Base-by-base conservation (phyloP, 2,329 filamentous ascomycete genomes). In the Myrmaecium sp. region DNA sequence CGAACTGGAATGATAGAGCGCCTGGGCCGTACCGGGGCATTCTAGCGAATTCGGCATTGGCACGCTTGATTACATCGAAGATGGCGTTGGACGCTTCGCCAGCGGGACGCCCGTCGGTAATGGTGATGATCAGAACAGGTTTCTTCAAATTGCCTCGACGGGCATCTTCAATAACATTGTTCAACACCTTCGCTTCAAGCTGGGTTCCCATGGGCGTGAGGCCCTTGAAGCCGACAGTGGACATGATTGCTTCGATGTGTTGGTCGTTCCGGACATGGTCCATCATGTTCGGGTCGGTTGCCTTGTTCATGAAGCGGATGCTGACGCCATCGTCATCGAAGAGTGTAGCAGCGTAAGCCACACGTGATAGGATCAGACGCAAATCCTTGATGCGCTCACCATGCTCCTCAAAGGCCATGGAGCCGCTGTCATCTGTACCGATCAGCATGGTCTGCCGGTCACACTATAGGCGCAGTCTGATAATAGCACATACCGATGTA, bases 321-420 rank as follows among this genome's bases (percentile, higher is more conserved):
- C 65, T 65, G 34, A 78, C 72, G 21, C 72, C 73, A 39, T 78
- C 72, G 17, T 69, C 57, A 35, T 78, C 72, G 40, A 78, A 78
- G n/a, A 75, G 60, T 3, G 69, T 70, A 3, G 71, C 68, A 5
- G 70, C 70, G 31, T 63, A 72, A 12, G 70, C 64, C 27, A 74
- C 69, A 26, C 68, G 64, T 25, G 64, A 58, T 35, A 78, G 48
- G 38, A 76, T 74, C 37, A 74, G 57, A 42, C 64, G 64, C 36
- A 78, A 52, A 37, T 77, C 71, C 35, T 71, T 64, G 51, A 76
- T 74, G 33, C 73, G 67, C 39, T 69, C 62, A 22, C 71, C 72
- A 30, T 66, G 62, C 43, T 76, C 70, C 40, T 75, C 70, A 36
- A 77, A 75, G 30, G 66, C 59, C 60, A 78, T 77, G 12, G 71